Conservation (phyloP, 345 rosid genomes). For the Pistacia atlantica region DNA sequence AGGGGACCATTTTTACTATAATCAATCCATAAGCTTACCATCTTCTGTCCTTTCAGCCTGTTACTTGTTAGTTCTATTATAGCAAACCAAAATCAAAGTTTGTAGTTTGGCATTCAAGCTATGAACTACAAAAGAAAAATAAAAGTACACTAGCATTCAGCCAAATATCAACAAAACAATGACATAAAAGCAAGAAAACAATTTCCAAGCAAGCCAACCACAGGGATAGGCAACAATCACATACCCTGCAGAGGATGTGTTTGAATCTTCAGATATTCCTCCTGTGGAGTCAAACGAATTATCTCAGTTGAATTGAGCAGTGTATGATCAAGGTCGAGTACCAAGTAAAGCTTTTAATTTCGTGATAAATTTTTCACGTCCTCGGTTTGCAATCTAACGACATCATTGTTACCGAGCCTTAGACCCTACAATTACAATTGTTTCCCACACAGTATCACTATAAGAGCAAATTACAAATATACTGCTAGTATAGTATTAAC, state of each 20-base stretch:
- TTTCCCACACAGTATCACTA: constrained; percentile 10
- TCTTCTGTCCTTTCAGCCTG: too few relatives aligned
- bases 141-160: neutral
- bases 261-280: constrained; percentile 73
- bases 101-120: too few relatives aligned
- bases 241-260: constrained; percentile 70
- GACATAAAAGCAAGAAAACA: neutral
- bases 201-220: neutral
- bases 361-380: constrained; percentile 58
- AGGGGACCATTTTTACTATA: too few relatives aligned
- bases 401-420: constrained; percentile 69
- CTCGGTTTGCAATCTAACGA: constrained; percentile 52
- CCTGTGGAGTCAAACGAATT: constrained; percentile 54
- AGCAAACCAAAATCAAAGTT: too few relatives aligned
- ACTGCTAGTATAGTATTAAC: too few relatives aligned
- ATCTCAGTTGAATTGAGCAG: constrained; percentile 79
- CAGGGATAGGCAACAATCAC: neutral
- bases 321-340: constrained; percentile 91
- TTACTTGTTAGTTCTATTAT: too few relatives aligned
- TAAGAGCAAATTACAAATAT: neutral
- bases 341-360: constrained; percentile 66
- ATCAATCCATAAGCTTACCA: neutral
- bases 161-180: too few relatives aligned
- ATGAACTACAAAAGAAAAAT: neutral
- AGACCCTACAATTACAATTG: constrained; percentile 53